Base-by-base conservation (phyloP, 768 basidiomycete species). In the Agrocybe pediades region DNA sequence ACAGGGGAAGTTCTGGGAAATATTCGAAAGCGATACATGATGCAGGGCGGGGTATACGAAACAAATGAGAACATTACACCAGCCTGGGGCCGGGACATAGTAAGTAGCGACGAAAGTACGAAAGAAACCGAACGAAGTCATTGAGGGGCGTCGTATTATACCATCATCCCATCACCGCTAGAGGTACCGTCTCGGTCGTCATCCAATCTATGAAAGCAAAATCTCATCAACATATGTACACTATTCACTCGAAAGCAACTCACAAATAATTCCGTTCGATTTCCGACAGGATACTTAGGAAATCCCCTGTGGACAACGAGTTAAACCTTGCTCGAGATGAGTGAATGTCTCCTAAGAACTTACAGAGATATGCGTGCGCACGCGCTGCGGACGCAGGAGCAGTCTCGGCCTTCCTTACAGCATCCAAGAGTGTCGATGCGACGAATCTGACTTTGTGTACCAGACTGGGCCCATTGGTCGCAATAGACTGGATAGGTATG, bases 371-470 rank as follows among this genome's bases (percentile, higher is more conserved):
- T 27, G 85, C 87, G 63, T 95, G 90, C 2, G 93, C 94, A 30
- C 92, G 82, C 39, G 90, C 88, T 41, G 90, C 90, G 41, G 85
- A 88, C 6, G 82, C 87, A 52, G 88, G 88, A 13, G 87, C 86
- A 6, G 84, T 88, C 64, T 90, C 89, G 44, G 85, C 88, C 70
- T 89, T 88, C 46, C 86, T 79, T 27, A 95, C 88, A 16, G 90
- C 84, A 65, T 95, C 92, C 54, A 95, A 76, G 47, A 96, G 73
- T 2, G 92, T 93, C 11, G 92, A 95, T 15, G 94, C 94, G 30
- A 95, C 92, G 67, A 93, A 95, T 53, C 94, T 86, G 57, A 95
- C 92, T 79, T 95, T 95, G 67, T 91, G 87, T 15, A 95, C 89
- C 75, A 92, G 72, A 51, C 88, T 90, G 5, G 90, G 90, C 3